Percentiles rank a stretch among this genome's conserved stretches.
phyloP scores from a whole-genome alignment of 257 asterid species.

The Ilex aquifolium region DNA sequence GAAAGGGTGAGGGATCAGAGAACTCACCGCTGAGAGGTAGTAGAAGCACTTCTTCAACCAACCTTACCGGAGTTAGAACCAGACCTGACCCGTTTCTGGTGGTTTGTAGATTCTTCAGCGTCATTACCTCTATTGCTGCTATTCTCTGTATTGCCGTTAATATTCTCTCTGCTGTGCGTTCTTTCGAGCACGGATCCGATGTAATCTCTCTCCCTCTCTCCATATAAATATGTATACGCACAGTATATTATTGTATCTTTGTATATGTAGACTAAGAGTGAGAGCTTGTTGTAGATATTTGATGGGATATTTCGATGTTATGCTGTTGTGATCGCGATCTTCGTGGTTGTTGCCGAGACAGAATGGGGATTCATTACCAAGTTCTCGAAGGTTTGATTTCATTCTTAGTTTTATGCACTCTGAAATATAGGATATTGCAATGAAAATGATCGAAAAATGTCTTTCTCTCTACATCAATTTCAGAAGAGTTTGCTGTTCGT shows the following conservation, averaged over 20 bases:
- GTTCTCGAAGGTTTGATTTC: constrained; percentile 57
- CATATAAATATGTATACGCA: background rate
- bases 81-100: constrained; percentile 54
- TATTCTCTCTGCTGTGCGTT: constrained; percentile 73
- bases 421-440: too few species aligned
- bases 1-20: constrained; percentile 15
- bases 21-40: constrained; percentile 8
- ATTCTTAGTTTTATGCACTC: background rate
- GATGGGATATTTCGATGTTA: constrained; percentile 97
- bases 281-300: constrained; percentile 40
- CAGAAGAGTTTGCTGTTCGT: too few species aligned
- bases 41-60: constrained; percentile 16
- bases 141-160: constrained; percentile 80
- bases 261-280: background rate
- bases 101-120: constrained; percentile 61
- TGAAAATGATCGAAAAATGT: too few species aligned
- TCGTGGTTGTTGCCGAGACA: constrained; percentile 84
- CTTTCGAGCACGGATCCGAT: constrained; percentile 72
- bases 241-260: background rate
- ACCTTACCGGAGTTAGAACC: constrained; percentile 24
- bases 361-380: constrained; percentile 73
- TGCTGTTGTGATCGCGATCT: constrained; percentile 63
- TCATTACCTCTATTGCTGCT: constrained; percentile 65
- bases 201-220: constrained; percentile 18
- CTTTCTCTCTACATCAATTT: too few species aligned